Conservation (phyloP, 768 basidiomycete genomes). For the Phallus indusiatus region DNA sequence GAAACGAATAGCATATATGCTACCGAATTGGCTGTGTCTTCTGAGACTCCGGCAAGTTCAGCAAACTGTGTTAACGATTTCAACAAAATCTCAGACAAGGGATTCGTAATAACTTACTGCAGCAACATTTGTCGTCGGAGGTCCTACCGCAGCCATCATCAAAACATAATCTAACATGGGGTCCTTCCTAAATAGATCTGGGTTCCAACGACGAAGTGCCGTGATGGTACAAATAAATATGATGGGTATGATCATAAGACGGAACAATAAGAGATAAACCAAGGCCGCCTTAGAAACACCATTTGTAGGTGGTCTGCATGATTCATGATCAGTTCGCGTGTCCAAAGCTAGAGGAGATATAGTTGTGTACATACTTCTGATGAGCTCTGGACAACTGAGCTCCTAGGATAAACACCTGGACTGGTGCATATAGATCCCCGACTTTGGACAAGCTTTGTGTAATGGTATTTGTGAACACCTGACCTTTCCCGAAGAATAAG, state of each 20-base stretch:
- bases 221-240: neutral
- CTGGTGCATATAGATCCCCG: neutral
- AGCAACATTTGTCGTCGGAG: neutral
- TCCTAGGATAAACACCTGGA: neutral
- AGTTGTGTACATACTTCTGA: neutral
- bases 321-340: neutral
- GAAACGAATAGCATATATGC: neutral
- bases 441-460: conserved; percentile 1
- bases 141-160: conserved; percentile 2
- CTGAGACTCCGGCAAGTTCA: conserved; percentile 2
- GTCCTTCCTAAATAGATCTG: neutral
- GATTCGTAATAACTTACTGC: neutral
- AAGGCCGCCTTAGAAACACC: neutral
- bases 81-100: neutral
- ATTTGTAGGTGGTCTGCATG: neutral
- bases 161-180: conserved; percentile 3
- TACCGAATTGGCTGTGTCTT: neutral
- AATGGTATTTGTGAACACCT: neutral
- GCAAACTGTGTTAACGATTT: neutral
- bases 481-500: neutral
- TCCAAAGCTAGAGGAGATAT: neutral
- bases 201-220: conserved; percentile 1
- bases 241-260: neutral
- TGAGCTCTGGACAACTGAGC: neutral
- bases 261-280: neutral